phyloP scores from a whole-genome alignment of 2,329 filamentous ascomycete genomes.

The Zalaria sp. region DNA sequence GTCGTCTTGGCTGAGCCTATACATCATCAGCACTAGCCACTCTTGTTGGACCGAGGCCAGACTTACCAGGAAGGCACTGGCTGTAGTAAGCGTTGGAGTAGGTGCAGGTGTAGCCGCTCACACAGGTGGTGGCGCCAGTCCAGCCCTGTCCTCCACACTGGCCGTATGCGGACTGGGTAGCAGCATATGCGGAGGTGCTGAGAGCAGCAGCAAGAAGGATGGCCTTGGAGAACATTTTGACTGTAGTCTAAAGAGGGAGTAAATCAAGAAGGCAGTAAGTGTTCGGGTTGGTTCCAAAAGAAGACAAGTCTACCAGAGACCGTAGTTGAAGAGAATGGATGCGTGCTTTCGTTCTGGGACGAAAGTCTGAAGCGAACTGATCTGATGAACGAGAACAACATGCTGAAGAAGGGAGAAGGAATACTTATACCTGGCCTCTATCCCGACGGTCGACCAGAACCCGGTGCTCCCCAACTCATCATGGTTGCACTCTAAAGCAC shows the following conservation, averaged over 20 bases:
- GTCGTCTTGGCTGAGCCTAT: not conserved
- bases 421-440: not conserved
- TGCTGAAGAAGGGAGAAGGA: not conserved
- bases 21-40: too few species aligned
- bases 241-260: not conserved
- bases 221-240: not conserved
- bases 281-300: not conserved
- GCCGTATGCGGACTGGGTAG: constrained; percentile 5
- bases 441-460: not conserved
- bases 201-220: not conserved
- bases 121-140: constrained; percentile 16
- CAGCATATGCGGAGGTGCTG: not conserved
- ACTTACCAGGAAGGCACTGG: constrained; percentile 8
- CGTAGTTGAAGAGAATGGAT: not conserved
- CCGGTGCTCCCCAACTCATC: not conserved
- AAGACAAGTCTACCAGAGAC: not conserved
- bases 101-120: constrained; percentile 16
- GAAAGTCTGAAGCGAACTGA: too few species aligned
- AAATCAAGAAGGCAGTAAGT: not conserved
- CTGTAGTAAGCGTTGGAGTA: constrained; percentile 15
- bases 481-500: not conserved
- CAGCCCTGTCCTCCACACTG: constrained; percentile 16
- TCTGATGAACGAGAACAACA: not conserved
- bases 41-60: not conserved
- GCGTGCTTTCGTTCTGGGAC: too few species aligned